Conservation (phyloP, 192 early-diverging fungal genomes). For the Glomus cerebriforme region DNA sequence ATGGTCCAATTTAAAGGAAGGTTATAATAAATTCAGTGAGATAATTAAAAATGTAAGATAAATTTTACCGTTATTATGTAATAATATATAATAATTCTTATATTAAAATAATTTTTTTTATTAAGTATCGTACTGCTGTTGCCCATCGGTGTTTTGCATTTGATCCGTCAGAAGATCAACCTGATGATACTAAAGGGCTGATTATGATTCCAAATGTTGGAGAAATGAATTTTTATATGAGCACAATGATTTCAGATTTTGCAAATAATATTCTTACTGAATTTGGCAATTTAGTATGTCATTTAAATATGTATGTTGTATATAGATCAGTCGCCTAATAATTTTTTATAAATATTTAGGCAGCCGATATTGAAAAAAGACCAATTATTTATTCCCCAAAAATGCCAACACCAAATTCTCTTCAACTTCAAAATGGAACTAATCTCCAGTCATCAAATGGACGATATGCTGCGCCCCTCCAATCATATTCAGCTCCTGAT, state of each 20-base stretch:
- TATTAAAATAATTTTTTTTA: neutral
- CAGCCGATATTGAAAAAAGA: slow-evolving; percentile 58
- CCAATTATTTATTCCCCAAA: slow-evolving; percentile 56
- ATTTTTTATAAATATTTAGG: slow-evolving; percentile 34
- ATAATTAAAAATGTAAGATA: slow-evolving; percentile 59
- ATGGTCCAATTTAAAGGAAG: slow-evolving; percentile 62
- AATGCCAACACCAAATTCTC: slow-evolving; percentile 31
- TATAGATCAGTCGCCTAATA: neutral
- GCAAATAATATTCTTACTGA: slow-evolving; percentile 69
- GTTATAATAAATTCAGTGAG: slow-evolving; percentile 61
- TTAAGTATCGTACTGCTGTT: slow-evolving; percentile 69
- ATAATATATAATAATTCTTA: neutral
- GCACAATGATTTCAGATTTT: slow-evolving; percentile 78
- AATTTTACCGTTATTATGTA: neutral
- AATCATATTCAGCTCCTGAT: slow-evolving; percentile 34
- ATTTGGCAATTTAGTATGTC: slow-evolving; percentile 64
- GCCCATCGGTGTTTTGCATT: slow-evolving; percentile 79
- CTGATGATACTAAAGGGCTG: slow-evolving; percentile 71
- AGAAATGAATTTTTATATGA: slow-evolving; percentile 73
- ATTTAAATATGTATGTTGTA: neutral
- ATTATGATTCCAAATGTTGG: slow-evolving; percentile 83
- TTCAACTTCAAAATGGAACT: neutral
- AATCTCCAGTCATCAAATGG: slow-evolving; percentile 16
- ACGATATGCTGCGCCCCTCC: slow-evolving; percentile 18
- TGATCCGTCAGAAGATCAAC: slow-evolving; percentile 74